phyloP scores from a whole-genome alignment of 331 rosid species.

The Arachis monticola region DNA sequence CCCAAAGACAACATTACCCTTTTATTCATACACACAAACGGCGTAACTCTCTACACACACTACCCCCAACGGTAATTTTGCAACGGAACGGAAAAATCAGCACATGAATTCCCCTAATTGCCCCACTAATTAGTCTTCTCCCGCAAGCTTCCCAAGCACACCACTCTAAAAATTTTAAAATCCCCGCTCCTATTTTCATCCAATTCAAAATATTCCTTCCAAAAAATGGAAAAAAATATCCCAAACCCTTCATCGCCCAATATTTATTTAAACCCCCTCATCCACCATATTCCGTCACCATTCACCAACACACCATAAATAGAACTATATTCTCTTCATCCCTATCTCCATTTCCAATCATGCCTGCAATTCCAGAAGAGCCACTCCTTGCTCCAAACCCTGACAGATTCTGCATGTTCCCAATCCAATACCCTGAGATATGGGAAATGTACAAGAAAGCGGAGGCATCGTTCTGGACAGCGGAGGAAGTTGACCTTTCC shows the following conservation, averaged over 20 bases:
- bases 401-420: constrained; percentile 37
- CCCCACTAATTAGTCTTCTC: background rate
- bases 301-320: no score
- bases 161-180: background rate
- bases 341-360: background rate
- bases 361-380: constrained; percentile 33
- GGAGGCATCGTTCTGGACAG: constrained; percentile 36
- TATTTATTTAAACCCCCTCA: constrained; percentile 8
- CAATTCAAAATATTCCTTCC: background rate
- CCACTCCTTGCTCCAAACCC: constrained; percentile 24
- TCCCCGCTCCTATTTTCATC: background rate
- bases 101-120: background rate
- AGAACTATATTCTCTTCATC: background rate
- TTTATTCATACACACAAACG: background rate
- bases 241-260: background rate
- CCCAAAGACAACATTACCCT: background rate
- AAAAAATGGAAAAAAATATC: background rate
- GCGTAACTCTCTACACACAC: background rate
- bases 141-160: constrained; percentile 1
- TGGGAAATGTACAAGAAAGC: constrained; percentile 40
- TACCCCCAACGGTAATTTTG: background rate
- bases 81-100: no score
- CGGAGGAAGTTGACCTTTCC: constrained; percentile 29
- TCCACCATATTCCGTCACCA: background rate
- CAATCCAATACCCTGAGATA: constrained; percentile 33